phyloP scores from a whole-genome alignment of 73 alveolate species.

The Breviolum minutum region DNA sequence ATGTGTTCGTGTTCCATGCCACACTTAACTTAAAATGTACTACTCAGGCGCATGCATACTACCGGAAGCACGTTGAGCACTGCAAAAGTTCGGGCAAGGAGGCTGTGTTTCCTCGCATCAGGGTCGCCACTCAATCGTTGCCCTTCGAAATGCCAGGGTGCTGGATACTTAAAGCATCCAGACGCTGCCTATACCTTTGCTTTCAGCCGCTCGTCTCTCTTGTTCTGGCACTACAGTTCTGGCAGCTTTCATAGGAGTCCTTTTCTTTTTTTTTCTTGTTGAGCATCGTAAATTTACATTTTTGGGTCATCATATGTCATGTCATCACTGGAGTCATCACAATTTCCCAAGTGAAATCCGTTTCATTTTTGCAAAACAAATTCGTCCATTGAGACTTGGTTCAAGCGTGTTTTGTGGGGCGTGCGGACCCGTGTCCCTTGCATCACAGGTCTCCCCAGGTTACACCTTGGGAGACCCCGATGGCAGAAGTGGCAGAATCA shows the following conservation, averaged over 20 bases:
- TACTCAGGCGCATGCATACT: slow-evolving; percentile 59
- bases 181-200: slow-evolving; percentile 77
- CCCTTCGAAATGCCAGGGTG: not conserved
- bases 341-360: not conserved
- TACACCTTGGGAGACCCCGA: not conserved
- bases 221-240: not conserved
- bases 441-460: not conserved
- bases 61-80: slow-evolving; percentile 63
- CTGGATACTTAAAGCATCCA: slow-evolving; percentile 62
- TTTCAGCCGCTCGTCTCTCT: slow-evolving; percentile 22
- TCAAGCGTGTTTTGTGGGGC: not conserved
- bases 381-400: not conserved
- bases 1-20: no score
- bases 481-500: slow-evolving; percentile 68
- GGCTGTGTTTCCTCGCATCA: not conserved
- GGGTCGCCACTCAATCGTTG: not conserved
- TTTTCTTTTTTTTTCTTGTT: no score
- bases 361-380: not conserved
- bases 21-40: no score
- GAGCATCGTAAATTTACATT: no score
- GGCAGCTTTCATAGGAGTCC: no score
- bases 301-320: not conserved
- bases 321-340: no score
- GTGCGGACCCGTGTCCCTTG: not conserved
- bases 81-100: slow-evolving; percentile 48